Evolutionary conservation across 2,329 filamentous ascomycete species (phyloP), one percentile per base, ranked within the genome.

Genomic region (Fusarium sp.): DNA sequence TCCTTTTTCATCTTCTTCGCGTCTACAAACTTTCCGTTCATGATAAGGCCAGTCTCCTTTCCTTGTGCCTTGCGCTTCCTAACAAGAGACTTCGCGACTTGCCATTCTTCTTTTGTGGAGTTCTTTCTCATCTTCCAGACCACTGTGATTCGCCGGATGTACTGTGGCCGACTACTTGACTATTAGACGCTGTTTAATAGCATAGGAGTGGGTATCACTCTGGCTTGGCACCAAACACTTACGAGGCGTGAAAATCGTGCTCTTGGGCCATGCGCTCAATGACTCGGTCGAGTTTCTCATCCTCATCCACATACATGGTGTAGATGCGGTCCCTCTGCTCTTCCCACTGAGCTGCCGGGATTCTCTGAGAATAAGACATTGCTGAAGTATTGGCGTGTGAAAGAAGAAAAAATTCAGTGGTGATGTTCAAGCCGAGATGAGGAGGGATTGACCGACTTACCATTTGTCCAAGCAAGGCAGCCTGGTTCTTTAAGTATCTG

Each of bases 71-170:
- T 1, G 1, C 60, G 64, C 31, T 68, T 58, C 0, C 1, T 4
- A 0, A 68, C 40, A 0, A 57, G 7, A 0, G 9, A 4, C 3
- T 7, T 44, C 0, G 60, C 64, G 7, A 28, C 10, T 10, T 36
- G 15, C 66, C 66, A 68, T 3, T 68, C 18, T 1, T 57, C 31
- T 13, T 18, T 60, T 0, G 34, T 68, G 1, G 11, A 28, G 1
- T 68, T 57, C 41, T 68, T 68, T n/a, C 53, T 27, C 15, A 68
- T 7, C 0, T 65, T 64, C 64, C 64, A 68, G 0, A 18, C 28
- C 6, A 34, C 34, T 9, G 41, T 64, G 0, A 68, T n/a, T 43
- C 50, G 51, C 0, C 64, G 64, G 12, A 68, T 60, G 5, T 57
- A 68, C 9, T 68, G 66, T 1, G 60, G 3, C 0, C 27, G 67